Conservation (phyloP, 1,284 basidiomycete genomes). For the Trichosporon sp. region DNA sequence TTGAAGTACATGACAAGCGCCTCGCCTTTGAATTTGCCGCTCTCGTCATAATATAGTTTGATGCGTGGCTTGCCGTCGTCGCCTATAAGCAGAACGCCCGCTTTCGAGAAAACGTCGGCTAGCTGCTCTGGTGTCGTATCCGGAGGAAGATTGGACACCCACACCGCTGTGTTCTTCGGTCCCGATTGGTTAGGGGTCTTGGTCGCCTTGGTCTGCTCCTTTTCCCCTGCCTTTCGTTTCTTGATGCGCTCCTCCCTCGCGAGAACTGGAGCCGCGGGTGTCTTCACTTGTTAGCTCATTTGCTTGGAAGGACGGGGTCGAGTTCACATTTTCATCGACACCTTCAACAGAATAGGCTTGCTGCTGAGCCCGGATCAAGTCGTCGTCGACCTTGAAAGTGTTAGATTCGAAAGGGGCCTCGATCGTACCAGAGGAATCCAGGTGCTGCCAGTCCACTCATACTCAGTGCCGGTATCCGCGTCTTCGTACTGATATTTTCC, state of each 20-base stretch:
- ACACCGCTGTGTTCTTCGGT: slow-evolving; percentile 79
- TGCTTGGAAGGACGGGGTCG: neutral
- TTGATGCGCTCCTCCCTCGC: slow-evolving; percentile 57
- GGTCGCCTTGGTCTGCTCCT: slow-evolving; percentile 53
- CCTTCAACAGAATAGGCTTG: slow-evolving; percentile 84
- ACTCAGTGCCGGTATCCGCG: slow-evolving; percentile 70
- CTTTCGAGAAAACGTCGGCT: slow-evolving; percentile 75
- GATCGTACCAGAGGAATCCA: slow-evolving; percentile 71
- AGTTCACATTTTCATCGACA: slow-evolving; percentile 75
- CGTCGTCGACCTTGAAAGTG: slow-evolving; percentile 63
- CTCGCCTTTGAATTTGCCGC: slow-evolving; percentile 89
- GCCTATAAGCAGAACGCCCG: slow-evolving; percentile 87
- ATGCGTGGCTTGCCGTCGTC: slow-evolving; percentile 79
- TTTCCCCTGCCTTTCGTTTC: slow-evolving; percentile 55
- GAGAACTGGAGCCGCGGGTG: slow-evolving; percentile 75
- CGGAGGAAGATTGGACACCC: slow-evolving; percentile 75
- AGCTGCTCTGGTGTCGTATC: slow-evolving; percentile 73
- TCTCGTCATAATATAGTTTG: slow-evolving; percentile 86
- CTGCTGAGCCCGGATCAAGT: slow-evolving; percentile 75
- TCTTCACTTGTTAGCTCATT: slow-evolving; percentile 39
- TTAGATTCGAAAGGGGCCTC: slow-evolving; percentile 36
- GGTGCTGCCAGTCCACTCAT: slow-evolving; percentile 72
- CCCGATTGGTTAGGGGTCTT: slow-evolving; percentile 17
- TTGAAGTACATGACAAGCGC: slow-evolving; percentile 97
- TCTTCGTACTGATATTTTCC: slow-evolving; percentile 84